Evolutionary conservation across 2,329 filamentous ascomycete genomes (phyloP), one percentile per base, ranked within the genome.

Genomic region (Cucurbitaria berberidis): DNA sequence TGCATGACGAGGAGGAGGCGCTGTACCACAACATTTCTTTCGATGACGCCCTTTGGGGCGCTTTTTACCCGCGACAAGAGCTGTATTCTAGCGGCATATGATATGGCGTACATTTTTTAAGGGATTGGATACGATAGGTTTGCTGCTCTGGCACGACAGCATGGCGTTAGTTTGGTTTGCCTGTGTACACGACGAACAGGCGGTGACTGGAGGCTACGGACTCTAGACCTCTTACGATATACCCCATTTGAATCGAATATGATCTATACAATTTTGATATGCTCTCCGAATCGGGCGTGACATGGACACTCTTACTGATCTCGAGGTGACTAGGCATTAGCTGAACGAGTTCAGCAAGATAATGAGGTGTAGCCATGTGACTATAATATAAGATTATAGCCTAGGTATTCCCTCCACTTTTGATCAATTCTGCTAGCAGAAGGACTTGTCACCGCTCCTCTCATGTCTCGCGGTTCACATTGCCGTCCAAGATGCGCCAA

Each of bases 11-110:
- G 19, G 21, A 43, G 19, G 29, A 13, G 32, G n/a, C n/a, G n/a
- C 24, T 44, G 24, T 29, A 34, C 18, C 13, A 40, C 18, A 43
- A 46, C n/a, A 7, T 32, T 46, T 19, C 13, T 27, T 51, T 19
- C n/a, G 24, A 51, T 27, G 29, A 30, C 19, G 24, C 41, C 45
- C 45, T 51, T 55, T 49, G 30, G 21, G 30, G 39, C 34, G 38
- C 45, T 44, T 42, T 38, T 38, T 29, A 34, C 35, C 50, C 44
- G 56, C 35, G 53, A 52, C 51, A 47, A 44, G 48, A 46, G 51
- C 53, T 51, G 50, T 48, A 38, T 52, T 62, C 29, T 38, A 64
- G 60, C 62, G 59, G 64, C 64, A 67, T 62, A 51, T 55, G 55
- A 55, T 52, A 64, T 36, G 60, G 60, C 50, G 62, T 61, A 51